Evolutionary conservation across 2,329 filamentous ascomycete genomes (phyloP).

Genomic region (Ploettnerulaceae sp.): DNA sequence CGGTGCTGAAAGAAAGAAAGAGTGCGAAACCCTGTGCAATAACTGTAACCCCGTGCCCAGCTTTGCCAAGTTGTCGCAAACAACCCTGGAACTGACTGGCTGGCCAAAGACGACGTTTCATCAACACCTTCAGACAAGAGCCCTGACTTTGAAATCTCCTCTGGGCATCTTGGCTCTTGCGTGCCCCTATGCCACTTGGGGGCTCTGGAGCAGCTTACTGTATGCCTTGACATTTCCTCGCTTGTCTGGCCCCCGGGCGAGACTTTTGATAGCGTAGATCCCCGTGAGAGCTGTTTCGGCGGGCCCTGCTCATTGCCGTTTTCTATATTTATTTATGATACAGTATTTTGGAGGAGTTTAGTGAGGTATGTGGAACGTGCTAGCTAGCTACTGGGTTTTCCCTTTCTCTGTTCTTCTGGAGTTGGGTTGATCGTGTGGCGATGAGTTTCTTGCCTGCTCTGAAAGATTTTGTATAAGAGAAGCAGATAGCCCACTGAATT

Average conservation of each 20-base stretch:
- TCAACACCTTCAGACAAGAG: no score
- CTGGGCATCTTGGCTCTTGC: constrained; percentile 14
- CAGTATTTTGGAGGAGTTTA: constrained; percentile 6
- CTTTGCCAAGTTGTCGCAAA: no score
- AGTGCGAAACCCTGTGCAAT: no score
- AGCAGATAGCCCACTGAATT: neutral
- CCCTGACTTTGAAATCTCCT: no score
- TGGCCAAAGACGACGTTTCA: no score
- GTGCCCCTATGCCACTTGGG: neutral
- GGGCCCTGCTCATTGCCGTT: neutral
- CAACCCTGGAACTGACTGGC: no score
- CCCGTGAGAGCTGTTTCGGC: neutral
- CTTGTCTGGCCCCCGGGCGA: neutral
- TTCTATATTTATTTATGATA: constrained; percentile 2
- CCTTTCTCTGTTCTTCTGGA: neutral
- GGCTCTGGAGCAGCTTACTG: neutral
- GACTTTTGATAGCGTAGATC: neutral
- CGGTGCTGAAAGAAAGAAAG: no score
- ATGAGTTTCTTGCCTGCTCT: neutral
- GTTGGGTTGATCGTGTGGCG: neutral
- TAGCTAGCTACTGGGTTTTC: no score
- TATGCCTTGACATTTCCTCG: constrained; percentile 10
- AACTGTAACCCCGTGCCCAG: neutral
- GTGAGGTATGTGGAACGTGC: constrained; percentile 12
- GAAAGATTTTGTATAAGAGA: constrained; percentile 18